These are phyloP conservation scores for Pyracantha coccinea DNA, from an alignment of 331 rosid species.

Conservation along the genomic window DNA sequence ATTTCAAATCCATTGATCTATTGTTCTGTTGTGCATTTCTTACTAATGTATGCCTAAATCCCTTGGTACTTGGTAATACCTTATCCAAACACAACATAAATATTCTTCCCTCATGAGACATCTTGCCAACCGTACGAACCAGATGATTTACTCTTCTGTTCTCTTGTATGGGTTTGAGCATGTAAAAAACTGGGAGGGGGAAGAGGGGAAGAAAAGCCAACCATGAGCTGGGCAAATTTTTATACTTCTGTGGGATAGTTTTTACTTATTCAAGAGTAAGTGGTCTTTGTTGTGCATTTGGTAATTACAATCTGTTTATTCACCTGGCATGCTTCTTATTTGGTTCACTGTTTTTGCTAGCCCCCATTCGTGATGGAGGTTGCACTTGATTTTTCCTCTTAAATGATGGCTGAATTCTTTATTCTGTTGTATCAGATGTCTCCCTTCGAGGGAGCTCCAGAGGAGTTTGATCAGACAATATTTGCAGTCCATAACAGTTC, in stretches of 20 bases:
- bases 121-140: neutral
- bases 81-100: neutral
- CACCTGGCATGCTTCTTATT: neutral
- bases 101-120: neutral
- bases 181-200: neutral
- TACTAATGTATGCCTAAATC: too few relatives aligned
- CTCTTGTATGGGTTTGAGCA: too few relatives aligned
- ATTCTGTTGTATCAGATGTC: conserved; percentile 45
- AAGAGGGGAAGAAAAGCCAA: neutral
- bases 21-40: too few relatives aligned
- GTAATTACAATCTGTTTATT: neutral
- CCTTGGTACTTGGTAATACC: too few relatives aligned
- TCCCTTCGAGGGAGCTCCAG: conserved; percentile 73
- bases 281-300: neutral
- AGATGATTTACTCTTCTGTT: too few relatives aligned
- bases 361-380: neutral
- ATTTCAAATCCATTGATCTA: too few relatives aligned
- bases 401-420: neutral
- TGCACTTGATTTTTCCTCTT: neutral
- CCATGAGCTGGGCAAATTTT: neutral
- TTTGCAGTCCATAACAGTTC: conserved; percentile 47
- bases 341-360: neutral
- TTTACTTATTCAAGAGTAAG: too few relatives aligned
- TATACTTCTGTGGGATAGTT: too few relatives aligned
- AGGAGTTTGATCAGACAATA: conserved; percentile 94